A percentile compares a stretch with the other conserved stretches of the same genome.
Conservation (phyloP, 352 stramenopile species). For the Discostella stelligera region DNA sequence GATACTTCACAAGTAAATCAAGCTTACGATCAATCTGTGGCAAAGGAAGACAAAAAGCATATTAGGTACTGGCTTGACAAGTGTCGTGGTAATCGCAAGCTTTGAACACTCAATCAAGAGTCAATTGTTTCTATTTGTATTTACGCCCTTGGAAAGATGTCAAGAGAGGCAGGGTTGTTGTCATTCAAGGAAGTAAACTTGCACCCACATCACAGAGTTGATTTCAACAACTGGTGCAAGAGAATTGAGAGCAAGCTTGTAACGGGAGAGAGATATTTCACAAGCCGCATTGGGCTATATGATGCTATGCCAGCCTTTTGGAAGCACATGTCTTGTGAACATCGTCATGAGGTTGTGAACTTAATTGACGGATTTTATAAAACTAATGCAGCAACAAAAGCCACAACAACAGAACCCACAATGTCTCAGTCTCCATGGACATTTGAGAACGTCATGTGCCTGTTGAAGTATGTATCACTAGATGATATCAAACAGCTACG, state of each 20-base stretch:
- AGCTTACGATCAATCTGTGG: slow-evolving; percentile 27
- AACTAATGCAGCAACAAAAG: background rate
- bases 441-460: slow-evolving; percentile 12
- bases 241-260: slow-evolving; percentile 11
- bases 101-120: slow-evolving; percentile 5
- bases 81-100: background rate
- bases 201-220: slow-evolving; percentile 5
- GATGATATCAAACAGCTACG: slow-evolving; percentile 19
- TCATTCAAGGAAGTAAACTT: slow-evolving; percentile 20
- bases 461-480: slow-evolving; percentile 10
- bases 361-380: slow-evolving; percentile 10
- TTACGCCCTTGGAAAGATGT: slow-evolving; percentile 5
- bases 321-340: slow-evolving; percentile 13
- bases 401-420: background rate
- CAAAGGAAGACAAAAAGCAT: slow-evolving; percentile 28
- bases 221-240: slow-evolving; percentile 7
- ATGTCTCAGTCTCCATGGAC: slow-evolving; percentile 1
- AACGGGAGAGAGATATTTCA: slow-evolving; percentile 13
- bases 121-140: slow-evolving; percentile 18
- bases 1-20: slow-evolving; percentile 31
- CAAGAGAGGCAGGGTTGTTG: background rate
- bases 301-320: slow-evolving; percentile 21
- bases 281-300: slow-evolving; percentile 5
- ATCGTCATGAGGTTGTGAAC: slow-evolving; percentile 9
- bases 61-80: background rate